Base-by-base conservation (phyloP, 2,329 filamentous ascomycete species). In the Huntiella omanensis region DNA sequence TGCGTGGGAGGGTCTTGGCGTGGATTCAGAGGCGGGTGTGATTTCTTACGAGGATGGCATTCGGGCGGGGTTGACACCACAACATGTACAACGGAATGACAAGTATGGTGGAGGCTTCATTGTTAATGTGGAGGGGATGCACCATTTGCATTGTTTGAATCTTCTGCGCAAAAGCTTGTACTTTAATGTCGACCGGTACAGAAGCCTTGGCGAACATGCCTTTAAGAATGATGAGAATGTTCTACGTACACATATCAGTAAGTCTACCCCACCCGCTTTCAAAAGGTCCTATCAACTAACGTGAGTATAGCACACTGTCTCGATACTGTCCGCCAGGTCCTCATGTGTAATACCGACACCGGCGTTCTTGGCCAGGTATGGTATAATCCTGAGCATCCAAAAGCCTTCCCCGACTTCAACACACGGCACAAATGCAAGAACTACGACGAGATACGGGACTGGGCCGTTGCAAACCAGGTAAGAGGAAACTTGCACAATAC, bases 261-360 rank as follows among this genome's bases (percentile, higher is more conserved):
- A 10, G 12, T 32, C n/a, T 1, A 5, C 2, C 13, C 17, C 11
- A 7, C 1, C 7, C 15, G 8, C 8, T 45, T 11, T 12, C 3
- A 19, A n/a, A 38, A 10, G 8, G 28, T 28, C 22, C 22, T 28
- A 28, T 28, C 7, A 10, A 10, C 28, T 50, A 44, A 32, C 43
- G 10, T 10, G 3, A 10, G 22, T 16, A 6, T 42, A 70, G 67
- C 69, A 4, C 74, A 79, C 50, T 79, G 75, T 49, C 60, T 78
- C 32, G 75, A 79, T 51, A 71, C 70, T 3, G 49, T 79, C 39
- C 69, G 74, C 1, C 74, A 79, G 54, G 69, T 75, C 12, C 62
- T 79, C 11, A 77, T 77, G 71, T 79, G 75, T 57, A 71, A 68
- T 22, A 62, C 70, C 15, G 75, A 79, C 52, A 68, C 72, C 2